Conservation (phyloP, 495 filamentous ascomycete species). For the Filosporella fistucella region DNA sequence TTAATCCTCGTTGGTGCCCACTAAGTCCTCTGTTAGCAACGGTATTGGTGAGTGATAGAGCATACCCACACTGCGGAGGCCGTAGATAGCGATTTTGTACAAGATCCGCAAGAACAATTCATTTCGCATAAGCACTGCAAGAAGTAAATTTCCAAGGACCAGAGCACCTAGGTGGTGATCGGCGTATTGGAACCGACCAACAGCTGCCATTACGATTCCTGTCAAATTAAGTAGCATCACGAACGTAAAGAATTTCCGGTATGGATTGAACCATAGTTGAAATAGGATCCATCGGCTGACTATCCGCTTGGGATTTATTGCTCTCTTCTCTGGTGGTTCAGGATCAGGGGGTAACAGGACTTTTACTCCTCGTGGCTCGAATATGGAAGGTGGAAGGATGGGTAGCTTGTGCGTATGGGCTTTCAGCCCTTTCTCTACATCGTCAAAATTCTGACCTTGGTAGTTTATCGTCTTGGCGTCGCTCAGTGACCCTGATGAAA, state of each 20-base stretch:
- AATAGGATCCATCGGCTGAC: constrained; percentile 30
- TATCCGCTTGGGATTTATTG: background rate
- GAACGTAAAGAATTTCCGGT: constrained; percentile 40
- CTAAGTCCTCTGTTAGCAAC: constrained; percentile 20
- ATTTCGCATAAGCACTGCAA: constrained; percentile 38
- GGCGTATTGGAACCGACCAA: constrained; percentile 33
- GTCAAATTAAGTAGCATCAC: constrained; percentile 32
- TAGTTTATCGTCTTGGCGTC: constrained; percentile 10
- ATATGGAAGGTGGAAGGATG: constrained; percentile 26
- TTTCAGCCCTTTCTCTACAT: constrained; percentile 38
- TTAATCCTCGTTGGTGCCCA: constrained; percentile 37
- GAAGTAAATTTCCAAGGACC: constrained; percentile 38
- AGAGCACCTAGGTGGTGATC: constrained; percentile 37
- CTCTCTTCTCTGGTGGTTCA: constrained; percentile 18
- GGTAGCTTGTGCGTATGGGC: constrained; percentile 26
- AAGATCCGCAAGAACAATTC: constrained; percentile 36
- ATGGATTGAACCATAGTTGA: constrained; percentile 42
- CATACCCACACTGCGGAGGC: constrained; percentile 32
- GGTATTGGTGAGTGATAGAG: background rate
- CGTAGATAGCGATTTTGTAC: constrained; percentile 37
- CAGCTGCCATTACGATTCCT: constrained; percentile 33
- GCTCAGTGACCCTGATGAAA: constrained; percentile 20
- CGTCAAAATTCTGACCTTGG: constrained; percentile 25
- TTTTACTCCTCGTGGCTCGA: constrained; percentile 20
- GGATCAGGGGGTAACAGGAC: too few species aligned